Evolutionary conservation across 306 rosid species (phyloP).

Genomic region (Sophora flavescens): DNA sequence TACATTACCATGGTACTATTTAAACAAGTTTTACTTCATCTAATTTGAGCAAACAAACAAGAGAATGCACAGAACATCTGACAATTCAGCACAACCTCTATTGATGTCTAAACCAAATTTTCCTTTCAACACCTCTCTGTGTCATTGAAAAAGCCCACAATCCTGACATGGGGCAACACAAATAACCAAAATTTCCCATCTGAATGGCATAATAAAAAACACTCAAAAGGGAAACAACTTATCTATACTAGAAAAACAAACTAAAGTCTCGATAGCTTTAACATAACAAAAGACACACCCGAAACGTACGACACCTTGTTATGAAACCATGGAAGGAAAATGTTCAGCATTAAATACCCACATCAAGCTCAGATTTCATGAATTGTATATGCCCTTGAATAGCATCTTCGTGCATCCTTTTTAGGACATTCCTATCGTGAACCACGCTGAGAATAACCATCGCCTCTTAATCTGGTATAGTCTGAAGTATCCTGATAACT

Average conservation of each 20-base stretch:
- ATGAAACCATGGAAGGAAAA: conserved; percentile 54
- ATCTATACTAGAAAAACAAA: conserved; percentile 54
- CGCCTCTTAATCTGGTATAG: conserved; percentile 68
- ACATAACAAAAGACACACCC: conserved; percentile 54
- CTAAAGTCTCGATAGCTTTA: conserved; percentile 49
- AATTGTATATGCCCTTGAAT: conserved; percentile 32
- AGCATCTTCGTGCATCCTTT: conserved; percentile 36
- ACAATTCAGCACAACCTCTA: conserved; percentile 33
- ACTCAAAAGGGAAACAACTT: conserved; percentile 65
- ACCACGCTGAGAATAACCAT: conserved; percentile 76
- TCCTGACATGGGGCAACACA: conserved; percentile 51
- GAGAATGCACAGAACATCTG: background rate
- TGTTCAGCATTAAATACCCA: conserved; percentile 45
- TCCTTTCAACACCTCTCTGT: conserved; percentile 31
- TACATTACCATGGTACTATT: too few relatives aligned
- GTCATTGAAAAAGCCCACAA: conserved; percentile 49
- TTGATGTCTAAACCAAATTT: conserved; percentile 34
- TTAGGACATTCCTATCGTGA: conserved; percentile 58
- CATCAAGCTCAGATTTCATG: conserved; percentile 49
- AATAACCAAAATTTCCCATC: conserved; percentile 71
- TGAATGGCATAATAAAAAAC: conserved; percentile 70
- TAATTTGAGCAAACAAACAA: background rate
- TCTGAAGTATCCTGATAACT: conserved; percentile 66
- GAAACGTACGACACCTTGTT: conserved; percentile 49
- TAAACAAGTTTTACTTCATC: background rate